Base-by-base conservation (phyloP, 305 asterid genomes). In the Coffea humblotiana region DNA sequence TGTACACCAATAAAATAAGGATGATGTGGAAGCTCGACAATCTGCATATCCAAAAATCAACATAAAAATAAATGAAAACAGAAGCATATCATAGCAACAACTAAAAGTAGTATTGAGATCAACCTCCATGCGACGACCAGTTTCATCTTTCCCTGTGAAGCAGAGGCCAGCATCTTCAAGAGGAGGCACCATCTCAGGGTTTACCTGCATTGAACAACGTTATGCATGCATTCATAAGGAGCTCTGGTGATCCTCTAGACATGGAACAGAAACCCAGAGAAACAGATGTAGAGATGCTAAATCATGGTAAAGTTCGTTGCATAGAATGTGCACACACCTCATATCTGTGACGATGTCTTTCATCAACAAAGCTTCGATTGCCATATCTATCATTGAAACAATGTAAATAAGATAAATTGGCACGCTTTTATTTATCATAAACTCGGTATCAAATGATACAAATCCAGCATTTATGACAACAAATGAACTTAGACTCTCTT, bases 271-370 rank as follows among this genome's bases (percentile, higher is more conserved):
- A 61, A 48, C 45, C 71, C 18, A 54, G n/a, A 25, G 23, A 70
- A 14, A 19, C 45, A 23, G 64, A 52, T 14, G 15, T 70, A 29
- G 51, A 27, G 19, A 65, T 61, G 27, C 25, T 11, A 52, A 47
- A n/a, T 66, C 71, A 51, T 47, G 70, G 67, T 5, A 11, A 16
- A 61, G 51, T 77, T 74, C 77, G 67, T 71, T 66, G 67, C 56
- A 85, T 52, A 75, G 67, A 64, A 61, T 37, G 74, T 69, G 81
- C 63, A 79, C 77, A 49, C 81, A 93, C 99, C 99, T 95, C 99
- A 75, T 95, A 95, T 92, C 98, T 89, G 85, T 95, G 99, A 70
- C 98, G 93, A 86, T 95, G 98, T 85, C 99, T 95, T 91, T 95
- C 99, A 83, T 95, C 99, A 83, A 92, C 77, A 72, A 70, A 92